Evolutionary conservation across 2,329 filamentous ascomycete species (phyloP).

Genomic region (Lithohypha guttulata): DNA sequence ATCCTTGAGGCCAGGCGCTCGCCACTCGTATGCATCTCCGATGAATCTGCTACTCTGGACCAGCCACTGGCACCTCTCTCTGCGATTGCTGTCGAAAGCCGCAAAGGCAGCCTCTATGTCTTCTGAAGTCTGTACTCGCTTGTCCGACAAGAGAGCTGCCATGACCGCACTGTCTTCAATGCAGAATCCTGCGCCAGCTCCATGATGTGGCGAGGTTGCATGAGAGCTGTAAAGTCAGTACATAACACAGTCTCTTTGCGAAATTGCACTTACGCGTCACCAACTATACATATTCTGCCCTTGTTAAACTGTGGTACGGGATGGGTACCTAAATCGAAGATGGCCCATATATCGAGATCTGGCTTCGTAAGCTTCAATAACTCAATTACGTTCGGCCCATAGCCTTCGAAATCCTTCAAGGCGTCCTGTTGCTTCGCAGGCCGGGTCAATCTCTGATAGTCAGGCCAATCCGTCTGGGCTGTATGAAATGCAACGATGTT

Average conservation of each 20-base stretch:
- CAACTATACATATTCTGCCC: constrained; percentile 27
- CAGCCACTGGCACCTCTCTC: constrained; percentile 26
- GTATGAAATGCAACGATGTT: constrained; percentile 44
- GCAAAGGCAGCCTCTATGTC: constrained; percentile 25
- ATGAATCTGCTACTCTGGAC: constrained; percentile 27
- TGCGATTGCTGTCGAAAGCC: constrained; percentile 23
- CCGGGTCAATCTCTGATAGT: constrained; percentile 30
- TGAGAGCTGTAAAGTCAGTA: no score
- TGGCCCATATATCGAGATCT: constrained; percentile 29
- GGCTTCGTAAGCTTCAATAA: constrained; percentile 24
- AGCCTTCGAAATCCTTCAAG: constrained; percentile 18
- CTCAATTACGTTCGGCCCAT: constrained; percentile 16
- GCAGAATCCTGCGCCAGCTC: constrained; percentile 28
- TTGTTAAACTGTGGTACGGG: constrained; percentile 30
- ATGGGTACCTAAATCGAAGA: constrained; percentile 31
- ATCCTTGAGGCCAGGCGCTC: constrained; percentile 22
- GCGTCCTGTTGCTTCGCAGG: constrained; percentile 21
- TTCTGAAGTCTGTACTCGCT: constrained; percentile 14
- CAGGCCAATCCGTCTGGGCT: constrained; percentile 33
- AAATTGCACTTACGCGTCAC: no score
- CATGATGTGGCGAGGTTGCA: constrained; percentile 34
- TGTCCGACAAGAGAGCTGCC: constrained; percentile 22
- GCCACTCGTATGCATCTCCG: constrained; percentile 28
- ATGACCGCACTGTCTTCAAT: constrained; percentile 27
- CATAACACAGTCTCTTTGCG: no score